Base-by-base conservation (phyloP, 139 green algal species). In the Nannochloris sp. region DNA sequence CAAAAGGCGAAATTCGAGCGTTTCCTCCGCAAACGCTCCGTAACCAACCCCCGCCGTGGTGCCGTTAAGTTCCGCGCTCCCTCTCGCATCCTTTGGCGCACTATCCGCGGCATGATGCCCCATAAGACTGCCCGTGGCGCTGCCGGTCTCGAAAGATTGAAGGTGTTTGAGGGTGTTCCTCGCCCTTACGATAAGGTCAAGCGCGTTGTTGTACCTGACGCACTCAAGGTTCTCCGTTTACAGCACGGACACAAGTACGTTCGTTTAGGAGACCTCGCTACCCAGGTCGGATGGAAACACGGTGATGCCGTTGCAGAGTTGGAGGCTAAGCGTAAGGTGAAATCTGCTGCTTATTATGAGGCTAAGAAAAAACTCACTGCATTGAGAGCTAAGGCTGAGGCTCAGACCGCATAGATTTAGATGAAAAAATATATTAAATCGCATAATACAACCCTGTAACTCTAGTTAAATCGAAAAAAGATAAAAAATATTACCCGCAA, bases 1-100 rank as follows among this genome's bases (percentile, higher is more conserved):
- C 93, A 98, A 74, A 95, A 93, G 78, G 89, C 88, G 74, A 99
- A 97, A 86, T 97, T 94, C 64, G 87, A 95, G 76, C 81, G 88
- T 57, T 97, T 96, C 80, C 77, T 95, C 66, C 73, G 79, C 67
- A 98, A 98, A 85, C 75, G 89, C 25, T 92, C 91, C 72, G 95
- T 95, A 76, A 96, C 92, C 51, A 96, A 98, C 72, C 93, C 93
- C 45, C 81, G 55, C 36, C 81, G 87, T 55, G 94, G 94, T 31
- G 90, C 88, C 39, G 91, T 92, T 75, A 95, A 99, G 79, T 99
- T 90, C 88, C 80, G 93, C 30, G 77, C 90, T 7, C 91, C 91
- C 36, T 85, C 87, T 3, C 81, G 85, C 48, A 96, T 97, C 59
- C 79, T 98, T 53, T 96, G 87, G 89, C 81, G 91, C 62, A 95